phyloP scores from a whole-genome alignment of 2,329 filamentous ascomycete species.

The Diatrype stigma region DNA sequence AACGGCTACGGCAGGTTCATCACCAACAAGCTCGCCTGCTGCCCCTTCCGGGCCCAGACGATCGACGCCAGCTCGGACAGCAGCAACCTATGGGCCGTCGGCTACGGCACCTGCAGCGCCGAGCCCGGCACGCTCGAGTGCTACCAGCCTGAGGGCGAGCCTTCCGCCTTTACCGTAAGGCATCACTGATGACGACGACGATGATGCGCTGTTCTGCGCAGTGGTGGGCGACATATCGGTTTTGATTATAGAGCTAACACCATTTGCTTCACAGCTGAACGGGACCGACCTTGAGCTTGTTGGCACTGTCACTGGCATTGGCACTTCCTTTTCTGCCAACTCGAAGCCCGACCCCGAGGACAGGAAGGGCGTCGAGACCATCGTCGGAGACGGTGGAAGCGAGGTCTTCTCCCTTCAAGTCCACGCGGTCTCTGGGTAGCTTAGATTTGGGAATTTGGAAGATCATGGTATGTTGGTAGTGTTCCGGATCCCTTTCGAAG shows the following conservation, averaged over 20 bases:
- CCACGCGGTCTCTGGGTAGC: neutral
- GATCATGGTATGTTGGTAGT: too few species aligned
- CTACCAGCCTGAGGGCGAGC: conserved; percentile 1
- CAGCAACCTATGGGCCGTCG: conserved; percentile 1
- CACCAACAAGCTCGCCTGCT: neutral
- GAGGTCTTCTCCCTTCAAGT: conserved; percentile 6
- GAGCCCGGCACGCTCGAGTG: conserved; percentile 2
- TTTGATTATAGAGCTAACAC: neutral
- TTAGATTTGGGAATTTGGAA: neutral
- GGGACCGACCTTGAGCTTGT: conserved; percentile 5
- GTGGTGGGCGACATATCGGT: neutral
- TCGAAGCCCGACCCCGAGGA: conserved; percentile 1
- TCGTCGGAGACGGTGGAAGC: conserved; percentile 3
- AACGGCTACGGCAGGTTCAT: conserved; percentile 6
- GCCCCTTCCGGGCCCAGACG: conserved; percentile 2
- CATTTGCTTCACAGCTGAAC: neutral
- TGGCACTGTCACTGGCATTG: conserved; percentile 3
- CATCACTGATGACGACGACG: too few species aligned
- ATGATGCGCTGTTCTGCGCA: too few species aligned
- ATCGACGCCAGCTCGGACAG: conserved; percentile 3
- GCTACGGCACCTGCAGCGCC: conserved; percentile 4
- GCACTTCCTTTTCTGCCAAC: conserved; percentile 4
- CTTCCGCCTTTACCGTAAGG: conserved; percentile 3
- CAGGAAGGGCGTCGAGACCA: conserved; percentile 1
- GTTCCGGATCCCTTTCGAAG: too few species aligned